Conservation (phyloP, 345 rosid species). For the Firmiana major region DNA sequence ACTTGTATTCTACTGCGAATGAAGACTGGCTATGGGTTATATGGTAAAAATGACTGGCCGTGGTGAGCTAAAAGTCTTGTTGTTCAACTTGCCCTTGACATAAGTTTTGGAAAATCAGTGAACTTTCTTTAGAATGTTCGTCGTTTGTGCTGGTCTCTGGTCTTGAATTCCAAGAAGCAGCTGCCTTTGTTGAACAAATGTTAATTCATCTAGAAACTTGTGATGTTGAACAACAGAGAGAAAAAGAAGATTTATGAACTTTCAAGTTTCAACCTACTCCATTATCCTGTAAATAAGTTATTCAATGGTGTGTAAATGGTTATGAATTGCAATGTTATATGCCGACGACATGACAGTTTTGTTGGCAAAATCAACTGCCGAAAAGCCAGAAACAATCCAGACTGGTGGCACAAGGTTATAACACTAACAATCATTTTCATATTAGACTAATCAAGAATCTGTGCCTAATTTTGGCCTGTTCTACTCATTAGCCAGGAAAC, state of each 20-base stretch:
- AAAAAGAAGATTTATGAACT: neutral
- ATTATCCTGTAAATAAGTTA: neutral
- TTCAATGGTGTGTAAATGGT: neutral
- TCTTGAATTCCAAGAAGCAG: constrained; percentile 11
- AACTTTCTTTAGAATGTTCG: neutral
- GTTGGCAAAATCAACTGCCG: neutral
- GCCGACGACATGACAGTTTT: too few species aligned
- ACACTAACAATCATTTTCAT: neutral
- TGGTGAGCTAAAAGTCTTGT: too few species aligned
- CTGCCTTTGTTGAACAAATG: constrained; percentile 9
- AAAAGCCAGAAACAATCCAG: too few species aligned
- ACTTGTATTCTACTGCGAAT: neutral
- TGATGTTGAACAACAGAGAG: neutral
- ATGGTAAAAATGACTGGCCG: neutral
- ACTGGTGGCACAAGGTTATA: too few species aligned
- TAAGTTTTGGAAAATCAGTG: neutral
- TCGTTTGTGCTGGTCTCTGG: neutral
- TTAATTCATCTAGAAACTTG: neutral
- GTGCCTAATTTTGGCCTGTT: neutral
- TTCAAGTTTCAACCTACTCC: neutral
- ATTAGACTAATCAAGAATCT: neutral
- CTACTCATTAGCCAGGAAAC: too few species aligned
- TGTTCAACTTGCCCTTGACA: neutral
- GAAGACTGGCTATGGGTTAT: neutral
- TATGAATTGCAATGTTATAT: too few species aligned